These are phyloP conservation scores for Polyporus tsugae DNA, from an alignment of 1,284 basidiomycete genomes.

Conservation along the genomic window DNA sequence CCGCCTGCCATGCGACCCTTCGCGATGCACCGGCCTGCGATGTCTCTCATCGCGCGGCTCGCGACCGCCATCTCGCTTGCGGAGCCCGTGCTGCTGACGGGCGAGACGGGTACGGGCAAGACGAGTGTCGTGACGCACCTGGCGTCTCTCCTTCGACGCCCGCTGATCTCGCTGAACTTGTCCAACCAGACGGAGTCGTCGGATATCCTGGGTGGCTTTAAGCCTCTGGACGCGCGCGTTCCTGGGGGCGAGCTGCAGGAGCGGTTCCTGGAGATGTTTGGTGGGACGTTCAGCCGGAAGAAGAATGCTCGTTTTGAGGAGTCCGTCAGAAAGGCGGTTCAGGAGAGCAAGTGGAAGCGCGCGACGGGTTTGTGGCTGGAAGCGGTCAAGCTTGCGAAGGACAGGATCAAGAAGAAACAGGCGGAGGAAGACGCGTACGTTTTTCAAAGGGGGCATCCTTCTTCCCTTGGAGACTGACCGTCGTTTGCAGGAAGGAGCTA, in stretches of 20 bases:
- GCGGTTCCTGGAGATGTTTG: constrained; percentile 86
- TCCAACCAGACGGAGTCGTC: constrained; percentile 98
- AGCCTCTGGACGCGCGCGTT: constrained; percentile 88
- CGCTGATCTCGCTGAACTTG: constrained; percentile 90
- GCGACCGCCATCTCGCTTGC: constrained; percentile 75
- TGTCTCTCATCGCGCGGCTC: constrained; percentile 84
- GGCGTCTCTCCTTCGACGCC: constrained; percentile 80
- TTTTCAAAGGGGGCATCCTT: constrained; percentile 7
- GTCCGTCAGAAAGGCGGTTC: constrained; percentile 85
- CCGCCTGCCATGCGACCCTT: constrained; percentile 67
- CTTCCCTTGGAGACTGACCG: constrained; percentile 21
- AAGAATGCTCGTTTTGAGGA: constrained; percentile 92
- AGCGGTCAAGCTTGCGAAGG: constrained; percentile 73
- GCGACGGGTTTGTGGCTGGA: constrained; percentile 89
- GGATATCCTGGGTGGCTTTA: constrained; percentile 95
- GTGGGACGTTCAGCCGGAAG: constrained; percentile 87
- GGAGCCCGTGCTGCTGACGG: constrained; percentile 93
- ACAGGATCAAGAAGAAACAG: constrained; percentile 60
- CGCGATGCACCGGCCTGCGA: constrained; percentile 90
- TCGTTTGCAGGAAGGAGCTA: constrained; percentile 34
- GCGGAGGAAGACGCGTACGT: constrained; percentile 54
- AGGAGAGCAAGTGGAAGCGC: constrained; percentile 87
- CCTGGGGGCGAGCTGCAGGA: constrained; percentile 82
- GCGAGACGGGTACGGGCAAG: constrained; percentile 99
- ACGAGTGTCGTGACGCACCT: constrained; percentile 94